Conservation (phyloP, 257 asterid species). For the Fraxinus americana region DNA sequence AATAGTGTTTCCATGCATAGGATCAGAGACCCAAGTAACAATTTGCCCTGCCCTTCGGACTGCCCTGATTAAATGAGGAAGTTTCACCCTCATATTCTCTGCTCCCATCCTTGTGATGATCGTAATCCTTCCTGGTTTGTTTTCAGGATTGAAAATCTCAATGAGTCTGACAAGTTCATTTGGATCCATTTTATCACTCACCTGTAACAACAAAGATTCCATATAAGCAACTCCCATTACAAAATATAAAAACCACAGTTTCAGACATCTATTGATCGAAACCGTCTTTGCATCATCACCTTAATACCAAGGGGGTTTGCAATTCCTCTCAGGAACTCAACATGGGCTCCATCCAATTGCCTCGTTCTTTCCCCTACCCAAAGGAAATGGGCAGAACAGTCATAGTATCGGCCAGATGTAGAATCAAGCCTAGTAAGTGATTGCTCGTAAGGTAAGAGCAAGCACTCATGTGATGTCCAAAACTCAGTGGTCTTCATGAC, state of each 20-base stretch:
- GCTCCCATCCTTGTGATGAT: constrained; percentile 20
- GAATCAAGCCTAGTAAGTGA: constrained; percentile 10
- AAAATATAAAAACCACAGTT: background rate
- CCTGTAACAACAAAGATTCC: constrained; percentile 3
- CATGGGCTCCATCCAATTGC: constrained; percentile 7
- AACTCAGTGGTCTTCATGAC: constrained; percentile 5
- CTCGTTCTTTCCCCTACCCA: constrained; percentile 6
- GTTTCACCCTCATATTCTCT: constrained; percentile 20
- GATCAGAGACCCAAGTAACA: constrained; percentile 10
- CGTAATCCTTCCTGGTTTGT: constrained; percentile 19
- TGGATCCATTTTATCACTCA: constrained; percentile 24
- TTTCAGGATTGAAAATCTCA: constrained; percentile 18
- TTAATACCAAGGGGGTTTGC: constrained; percentile 6
- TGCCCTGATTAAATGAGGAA: constrained; percentile 22
- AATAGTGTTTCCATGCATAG: constrained; percentile 7
- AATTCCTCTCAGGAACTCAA: constrained; percentile 6
- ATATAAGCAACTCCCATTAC: background rate
- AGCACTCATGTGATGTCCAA: constrained; percentile 8
- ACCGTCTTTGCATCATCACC: background rate
- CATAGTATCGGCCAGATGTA: constrained; percentile 3
- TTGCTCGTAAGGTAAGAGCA: background rate
- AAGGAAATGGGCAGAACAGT: constrained; percentile 8
- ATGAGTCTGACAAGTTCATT: constrained; percentile 18
- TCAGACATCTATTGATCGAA: background rate
- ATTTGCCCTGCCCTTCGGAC: constrained; percentile 19